Evolutionary conservation across 1,284 basidiomycete genomes (phyloP), one percentile per base, ranked within the genome.

Genomic region (Puccinia polysora): DNA sequence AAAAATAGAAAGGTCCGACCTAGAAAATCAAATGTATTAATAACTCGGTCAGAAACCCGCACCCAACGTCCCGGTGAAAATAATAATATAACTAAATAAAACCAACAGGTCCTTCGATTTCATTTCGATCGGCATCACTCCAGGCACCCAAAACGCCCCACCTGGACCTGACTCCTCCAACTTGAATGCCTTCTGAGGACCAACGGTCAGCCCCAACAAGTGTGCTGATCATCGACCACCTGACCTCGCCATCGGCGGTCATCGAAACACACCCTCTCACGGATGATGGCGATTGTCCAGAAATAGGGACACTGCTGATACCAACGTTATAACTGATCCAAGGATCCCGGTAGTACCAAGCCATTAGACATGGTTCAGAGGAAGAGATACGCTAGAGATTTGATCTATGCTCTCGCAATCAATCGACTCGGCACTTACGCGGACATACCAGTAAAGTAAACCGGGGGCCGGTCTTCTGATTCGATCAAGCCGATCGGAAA

Each of bases 1-100:
- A 71, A 18, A 71, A 71, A 63, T 71, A 71, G 34, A 71, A 71
- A 2, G 68, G 68, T 8, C 68, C 68, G 36, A 59, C 68, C 68
- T 71, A 55, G n/a, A 18, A 10, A 40, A 63, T 4, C 7, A 43
- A 38, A 20, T 36, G 18, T 20, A n/a, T 0, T 38, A 28, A 18
- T 7, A 56, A 14, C 25, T 6, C 15, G 53, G 34, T 18, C 4
- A 4, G 14, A n/a, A 7, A 53, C 18, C 18, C 1, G 1, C 25
- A 49, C 15, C 2, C 2, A 28, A 4, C 23, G 30, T 2, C n/a
- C 0, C n/a, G n/a, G 34, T 2, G 18, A 20, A 2, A n/a, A 52
- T 3, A 14, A 50, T 14, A 6, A 58, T 43, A 58, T 28, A 59
- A 34, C 38, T 7, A 28, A 14, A 30, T 18, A 45, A 15, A 20